These are phyloP conservation scores for Anethum foeniculum DNA, from an alignment of 140 eudicot species.

Conservation along the genomic window DNA sequence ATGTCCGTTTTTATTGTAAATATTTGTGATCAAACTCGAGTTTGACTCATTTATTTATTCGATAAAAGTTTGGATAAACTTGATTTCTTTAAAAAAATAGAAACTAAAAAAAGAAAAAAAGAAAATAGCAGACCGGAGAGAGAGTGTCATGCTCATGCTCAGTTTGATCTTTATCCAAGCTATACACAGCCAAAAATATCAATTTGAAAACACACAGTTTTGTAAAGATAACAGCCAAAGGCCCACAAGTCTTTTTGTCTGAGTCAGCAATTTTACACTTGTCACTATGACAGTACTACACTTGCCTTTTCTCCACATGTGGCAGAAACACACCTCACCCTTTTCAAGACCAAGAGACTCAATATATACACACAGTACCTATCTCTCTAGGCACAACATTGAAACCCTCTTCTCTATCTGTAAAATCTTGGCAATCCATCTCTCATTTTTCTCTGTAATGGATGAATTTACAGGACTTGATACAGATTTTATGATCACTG, in stretches of 20 bases:
- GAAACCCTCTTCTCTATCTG: background rate
- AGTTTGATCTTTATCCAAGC: background rate
- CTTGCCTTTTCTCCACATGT: background rate
- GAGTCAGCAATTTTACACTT: background rate
- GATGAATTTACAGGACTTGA: background rate
- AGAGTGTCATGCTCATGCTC: no score
- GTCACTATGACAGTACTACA: background rate
- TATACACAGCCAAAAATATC: no score
- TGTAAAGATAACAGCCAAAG: background rate
- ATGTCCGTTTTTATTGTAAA: no score
- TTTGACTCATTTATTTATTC: no score
- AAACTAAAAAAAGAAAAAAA: no score
- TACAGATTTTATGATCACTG: background rate
- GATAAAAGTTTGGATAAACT: no score
- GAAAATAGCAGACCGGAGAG: no score
- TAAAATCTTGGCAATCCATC: background rate
- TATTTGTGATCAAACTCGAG: no score
- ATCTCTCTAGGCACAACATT: background rate
- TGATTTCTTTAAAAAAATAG: no score
- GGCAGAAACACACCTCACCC: background rate
- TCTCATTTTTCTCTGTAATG: background rate
- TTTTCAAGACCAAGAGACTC: background rate
- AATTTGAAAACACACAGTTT: background rate
- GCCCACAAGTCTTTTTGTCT: background rate
- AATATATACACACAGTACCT: background rate